Percentiles rank a stretch among this genome's conserved stretches.
Evolutionary conservation across 2,329 filamentous ascomycete species (phyloP).

Genomic region (Sporothrix luriei): DNA sequence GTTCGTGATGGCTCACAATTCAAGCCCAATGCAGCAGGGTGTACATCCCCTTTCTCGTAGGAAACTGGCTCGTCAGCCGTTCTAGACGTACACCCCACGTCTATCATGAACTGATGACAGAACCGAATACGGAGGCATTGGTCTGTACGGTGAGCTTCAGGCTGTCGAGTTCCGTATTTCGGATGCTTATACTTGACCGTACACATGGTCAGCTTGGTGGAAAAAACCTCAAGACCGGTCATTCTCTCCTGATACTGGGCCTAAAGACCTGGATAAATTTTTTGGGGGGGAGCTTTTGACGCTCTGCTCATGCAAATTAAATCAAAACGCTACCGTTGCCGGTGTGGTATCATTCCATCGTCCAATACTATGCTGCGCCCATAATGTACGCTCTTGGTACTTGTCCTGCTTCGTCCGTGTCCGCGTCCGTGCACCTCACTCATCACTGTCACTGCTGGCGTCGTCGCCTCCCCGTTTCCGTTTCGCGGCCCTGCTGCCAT

Average conservation of each 20-base stretch:
- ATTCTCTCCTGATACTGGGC: too few relatives aligned
- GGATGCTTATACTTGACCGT: too few relatives aligned
- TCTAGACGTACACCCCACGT: not conserved
- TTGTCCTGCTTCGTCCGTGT: not conserved
- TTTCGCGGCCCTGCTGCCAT: slow-evolving; percentile 35
- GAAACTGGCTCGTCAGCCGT: not conserved
- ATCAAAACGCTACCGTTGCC: slow-evolving; percentile 17
- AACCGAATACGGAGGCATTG: not conserved
- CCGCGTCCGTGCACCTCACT: slow-evolving; percentile 18
- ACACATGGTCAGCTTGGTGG: too few relatives aligned
- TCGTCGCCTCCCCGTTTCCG: slow-evolving; percentile 26
- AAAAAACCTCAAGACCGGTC: too few relatives aligned
- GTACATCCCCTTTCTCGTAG: not conserved
- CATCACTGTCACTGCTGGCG: slow-evolving; percentile 30
- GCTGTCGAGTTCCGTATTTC: not conserved
- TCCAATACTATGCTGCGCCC: not conserved
- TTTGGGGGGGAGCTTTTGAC: too few relatives aligned
- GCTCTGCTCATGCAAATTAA: not conserved
- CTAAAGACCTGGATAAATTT: too few relatives aligned
- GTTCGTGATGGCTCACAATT: not conserved
- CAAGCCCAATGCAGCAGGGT: not conserved
- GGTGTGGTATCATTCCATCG: slow-evolving; percentile 28
- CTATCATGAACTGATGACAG: not conserved
- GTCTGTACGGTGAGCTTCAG: not conserved
- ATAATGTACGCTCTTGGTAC: not conserved